Base-by-base conservation (phyloP, 331 rosid genomes). In the Spiraea crenata region DNA sequence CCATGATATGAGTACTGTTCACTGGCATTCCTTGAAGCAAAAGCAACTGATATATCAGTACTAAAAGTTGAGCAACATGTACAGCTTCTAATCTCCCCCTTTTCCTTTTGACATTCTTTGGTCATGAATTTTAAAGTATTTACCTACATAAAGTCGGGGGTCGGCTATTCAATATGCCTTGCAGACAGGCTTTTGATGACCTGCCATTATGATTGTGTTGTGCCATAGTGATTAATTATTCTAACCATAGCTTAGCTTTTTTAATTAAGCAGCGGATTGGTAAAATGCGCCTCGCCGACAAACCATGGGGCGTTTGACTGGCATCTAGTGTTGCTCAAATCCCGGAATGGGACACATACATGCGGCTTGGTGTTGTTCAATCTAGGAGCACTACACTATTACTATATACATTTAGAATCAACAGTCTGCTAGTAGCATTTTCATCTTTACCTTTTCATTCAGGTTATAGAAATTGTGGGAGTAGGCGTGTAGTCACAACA, bases 141-240 rank as follows among this genome's bases (percentile, higher is more conserved):
- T 55, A 74, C 63, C 80, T 69, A 74, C 74, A 77, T 60, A 75
- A 75, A 71, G 75, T 60, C 72, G 51, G 64, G 74, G 75, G 80
- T 77, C 76, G 81, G 88, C 77, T 47, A 68, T 71, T 57, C 67
- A 78, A 77, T 74, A 76, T 71, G 70, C 62, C 66, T 49, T 62
- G 60, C 49, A 3, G 74, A 76, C 73, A 50, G 71, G 81, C 79
- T 76, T 74, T 79, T 58, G 63, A 37, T 60, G 79, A 81, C 72
- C 74, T 83, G 81, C 77, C 81, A 64, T 56, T 81, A 79, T 79
- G 88, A 86, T 73, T 49, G 80, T 75, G 80, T 59, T 79, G 70
- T 69, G 72, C 74, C 69, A 44, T 25, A 70, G 42, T 25, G 58
- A 38, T 19, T 4, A 68, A 38, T 13, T 50, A 16, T 16, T 1